Evolutionary conservation across 805 yeast genomes (phyloP).

Genomic region (Pichia rugopelliculosa): DNA sequence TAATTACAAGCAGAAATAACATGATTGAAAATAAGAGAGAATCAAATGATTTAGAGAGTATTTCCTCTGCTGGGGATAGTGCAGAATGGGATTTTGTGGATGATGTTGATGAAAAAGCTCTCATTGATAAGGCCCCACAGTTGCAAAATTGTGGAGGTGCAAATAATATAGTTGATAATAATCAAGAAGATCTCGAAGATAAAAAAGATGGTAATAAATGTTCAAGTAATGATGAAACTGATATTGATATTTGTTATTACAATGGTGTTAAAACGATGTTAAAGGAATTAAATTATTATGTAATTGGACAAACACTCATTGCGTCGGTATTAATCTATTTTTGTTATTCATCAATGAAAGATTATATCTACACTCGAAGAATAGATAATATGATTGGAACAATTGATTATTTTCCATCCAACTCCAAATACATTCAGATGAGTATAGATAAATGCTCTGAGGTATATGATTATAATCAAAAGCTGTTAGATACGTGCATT

Average conservation of each 20-base stretch:
- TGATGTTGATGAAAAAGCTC: background rate
- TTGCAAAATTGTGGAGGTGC: too few relatives aligned
- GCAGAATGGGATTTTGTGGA: background rate
- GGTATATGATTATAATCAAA: background rate
- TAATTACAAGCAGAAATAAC: background rate
- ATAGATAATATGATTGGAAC: conserved; percentile 5
- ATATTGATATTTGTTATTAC: background rate
- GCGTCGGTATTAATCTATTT: background rate
- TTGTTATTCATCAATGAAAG: background rate
- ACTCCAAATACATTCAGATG: background rate
- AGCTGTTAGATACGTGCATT: background rate
- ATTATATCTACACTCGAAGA: background rate
- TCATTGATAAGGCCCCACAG: background rate
- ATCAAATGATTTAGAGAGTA: background rate
- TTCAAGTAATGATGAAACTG: too few relatives aligned
- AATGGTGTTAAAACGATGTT: background rate
- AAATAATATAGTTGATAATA: background rate
- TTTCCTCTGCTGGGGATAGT: background rate
- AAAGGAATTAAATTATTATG: background rate
- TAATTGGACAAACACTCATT: background rate
- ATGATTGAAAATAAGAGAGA: background rate
- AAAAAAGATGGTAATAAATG: background rate
- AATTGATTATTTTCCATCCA: conserved; percentile 2
- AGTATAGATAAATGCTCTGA: conserved; percentile 1
- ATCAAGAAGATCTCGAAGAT: background rate